Conservation (phyloP, 768 basidiomycete species). For the Fistulinella prunicolor region DNA sequence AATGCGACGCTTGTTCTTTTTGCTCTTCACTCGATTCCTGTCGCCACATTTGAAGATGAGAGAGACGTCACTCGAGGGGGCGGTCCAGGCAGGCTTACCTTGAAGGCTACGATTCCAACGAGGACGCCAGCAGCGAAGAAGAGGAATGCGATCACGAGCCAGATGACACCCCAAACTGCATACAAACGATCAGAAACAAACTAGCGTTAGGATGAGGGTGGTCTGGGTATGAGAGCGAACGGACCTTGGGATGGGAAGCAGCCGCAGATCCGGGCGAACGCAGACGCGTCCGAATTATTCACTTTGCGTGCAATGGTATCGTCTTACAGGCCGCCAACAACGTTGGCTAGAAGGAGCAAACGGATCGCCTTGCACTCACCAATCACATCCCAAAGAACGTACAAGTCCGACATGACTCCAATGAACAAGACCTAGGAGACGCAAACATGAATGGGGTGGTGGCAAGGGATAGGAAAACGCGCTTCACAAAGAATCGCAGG, state of each 20-base stretch:
- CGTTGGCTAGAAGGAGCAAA: neutral
- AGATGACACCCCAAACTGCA: conserved; percentile 84
- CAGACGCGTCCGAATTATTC: conserved; percentile 84
- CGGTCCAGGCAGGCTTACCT: conserved; percentile 45
- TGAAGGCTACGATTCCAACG: conserved; percentile 78
- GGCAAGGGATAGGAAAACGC: neutral
- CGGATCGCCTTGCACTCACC: conserved; percentile 40
- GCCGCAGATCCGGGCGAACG: conserved; percentile 80
- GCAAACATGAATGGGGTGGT: neutral
- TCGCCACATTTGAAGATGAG: neutral
- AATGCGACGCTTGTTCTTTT: conserved; percentile 46
- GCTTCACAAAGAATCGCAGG: conserved; percentile 68
- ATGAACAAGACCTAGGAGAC: conserved; percentile 70
- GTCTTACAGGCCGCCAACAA: conserved; percentile 41
- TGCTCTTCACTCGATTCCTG: conserved; percentile 64
- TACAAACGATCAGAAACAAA: conserved; percentile 3
- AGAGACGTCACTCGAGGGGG: neutral
- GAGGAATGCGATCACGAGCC: conserved; percentile 70
- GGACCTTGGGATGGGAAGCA: conserved; percentile 81
- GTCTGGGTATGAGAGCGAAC: conserved; percentile 2
- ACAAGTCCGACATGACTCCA: conserved; percentile 85
- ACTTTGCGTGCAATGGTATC: conserved; percentile 83
- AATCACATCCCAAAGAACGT: conserved; percentile 85
- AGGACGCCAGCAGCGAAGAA: conserved; percentile 78
- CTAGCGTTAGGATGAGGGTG: neutral